Evolutionary conservation across 116 monocot species (phyloP).

Genomic region (Papilionanthe hybrid): DNA sequence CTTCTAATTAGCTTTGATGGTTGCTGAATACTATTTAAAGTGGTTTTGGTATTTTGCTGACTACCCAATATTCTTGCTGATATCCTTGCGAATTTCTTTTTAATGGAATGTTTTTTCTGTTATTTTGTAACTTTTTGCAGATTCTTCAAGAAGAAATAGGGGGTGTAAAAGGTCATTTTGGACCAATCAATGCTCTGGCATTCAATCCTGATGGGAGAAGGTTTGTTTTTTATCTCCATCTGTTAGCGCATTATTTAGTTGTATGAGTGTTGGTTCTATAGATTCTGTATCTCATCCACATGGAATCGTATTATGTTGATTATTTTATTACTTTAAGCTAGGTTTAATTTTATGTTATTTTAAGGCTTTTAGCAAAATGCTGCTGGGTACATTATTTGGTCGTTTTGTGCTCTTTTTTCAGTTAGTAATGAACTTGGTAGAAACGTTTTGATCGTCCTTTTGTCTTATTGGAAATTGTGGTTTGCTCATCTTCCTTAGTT

Average conservation of each 20-base stretch:
- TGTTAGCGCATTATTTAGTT: not conserved
- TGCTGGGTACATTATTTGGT: not conserved
- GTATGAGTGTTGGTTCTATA: not conserved
- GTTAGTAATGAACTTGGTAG: not conserved
- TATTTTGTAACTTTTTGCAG: slow-evolving; percentile 26
- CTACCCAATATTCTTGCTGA: not conserved
- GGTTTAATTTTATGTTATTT: not conserved
- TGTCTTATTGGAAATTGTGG: not conserved
- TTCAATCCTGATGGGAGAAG: slow-evolving; percentile 99
- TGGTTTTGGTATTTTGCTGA: not conserved
- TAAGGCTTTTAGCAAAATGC: not conserved
- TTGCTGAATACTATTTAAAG: not conserved
- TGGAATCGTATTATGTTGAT: not conserved
- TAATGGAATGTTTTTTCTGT: not conserved
- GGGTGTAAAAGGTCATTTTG: slow-evolving; percentile 99
- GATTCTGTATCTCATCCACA: not conserved
- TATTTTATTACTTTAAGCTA: not conserved
- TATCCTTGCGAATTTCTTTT: not conserved
- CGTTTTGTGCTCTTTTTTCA: not conserved
- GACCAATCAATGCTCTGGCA: slow-evolving; percentile 91
- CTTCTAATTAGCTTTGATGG: not conserved
- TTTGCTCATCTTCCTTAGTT: not conserved
- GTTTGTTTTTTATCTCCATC: slow-evolving; percentile 23
- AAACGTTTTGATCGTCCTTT: not conserved
- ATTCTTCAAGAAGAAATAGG: slow-evolving; percentile 98